Conservation (phyloP, 2,329 filamentous ascomycete species). For the Lecanicillium sp. region DNA sequence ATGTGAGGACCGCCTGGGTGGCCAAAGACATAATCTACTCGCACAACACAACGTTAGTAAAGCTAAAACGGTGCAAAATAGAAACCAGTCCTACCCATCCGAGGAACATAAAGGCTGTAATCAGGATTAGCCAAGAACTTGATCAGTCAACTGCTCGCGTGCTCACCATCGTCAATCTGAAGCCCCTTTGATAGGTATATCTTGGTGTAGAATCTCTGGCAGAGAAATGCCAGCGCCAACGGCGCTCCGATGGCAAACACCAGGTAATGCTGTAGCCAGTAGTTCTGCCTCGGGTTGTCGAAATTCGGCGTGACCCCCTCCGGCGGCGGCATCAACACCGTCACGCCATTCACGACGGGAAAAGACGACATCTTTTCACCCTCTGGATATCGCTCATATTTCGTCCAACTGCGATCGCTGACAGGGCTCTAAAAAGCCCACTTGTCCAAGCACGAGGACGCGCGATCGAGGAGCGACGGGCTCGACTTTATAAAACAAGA, state of each 20-base stretch:
- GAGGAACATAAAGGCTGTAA: slow-evolving; percentile 22
- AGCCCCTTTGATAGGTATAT: slow-evolving; percentile 22
- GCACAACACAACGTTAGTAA: background rate
- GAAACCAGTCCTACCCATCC: slow-evolving; percentile 20
- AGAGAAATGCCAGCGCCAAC: slow-evolving; percentile 21
- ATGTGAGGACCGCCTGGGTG: slow-evolving; percentile 17
- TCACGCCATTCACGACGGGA: slow-evolving; percentile 22
- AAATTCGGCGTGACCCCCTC: slow-evolving; percentile 24
- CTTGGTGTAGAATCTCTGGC: slow-evolving; percentile 28
- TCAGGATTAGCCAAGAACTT: slow-evolving; percentile 13
- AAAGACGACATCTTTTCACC: slow-evolving; percentile 14
- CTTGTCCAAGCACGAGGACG: too few relatives aligned
- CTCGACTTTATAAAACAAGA: too few relatives aligned
- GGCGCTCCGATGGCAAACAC: slow-evolving; percentile 23
- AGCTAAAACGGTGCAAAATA: background rate
- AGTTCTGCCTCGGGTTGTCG: slow-evolving; percentile 19
- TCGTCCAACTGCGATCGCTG: too few relatives aligned
- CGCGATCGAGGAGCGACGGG: too few relatives aligned
- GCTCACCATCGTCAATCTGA: slow-evolving; percentile 21
- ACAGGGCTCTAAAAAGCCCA: too few relatives aligned
- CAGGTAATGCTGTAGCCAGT: slow-evolving; percentile 19
- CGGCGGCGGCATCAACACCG: slow-evolving; percentile 22
- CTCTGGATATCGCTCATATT: too few relatives aligned
- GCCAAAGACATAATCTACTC: slow-evolving; percentile 12
- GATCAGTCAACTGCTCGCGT: slow-evolving; percentile 2